phyloP scores from a whole-genome alignment of 805 yeast species.

The Cyberlindnera maritima region DNA sequence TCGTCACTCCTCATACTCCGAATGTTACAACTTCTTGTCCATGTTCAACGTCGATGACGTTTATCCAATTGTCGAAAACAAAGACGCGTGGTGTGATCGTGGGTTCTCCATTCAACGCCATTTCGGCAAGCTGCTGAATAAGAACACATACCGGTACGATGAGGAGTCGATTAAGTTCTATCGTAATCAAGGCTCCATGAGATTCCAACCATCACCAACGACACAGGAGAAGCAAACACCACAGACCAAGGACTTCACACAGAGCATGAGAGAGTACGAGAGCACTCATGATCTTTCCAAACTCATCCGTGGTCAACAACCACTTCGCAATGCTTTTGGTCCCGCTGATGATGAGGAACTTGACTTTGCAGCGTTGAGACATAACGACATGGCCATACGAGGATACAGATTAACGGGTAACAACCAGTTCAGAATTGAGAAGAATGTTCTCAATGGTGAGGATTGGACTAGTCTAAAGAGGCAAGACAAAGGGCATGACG shows the following conservation, averaged over 20 bases:
- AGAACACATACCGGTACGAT: slow-evolving; percentile 22
- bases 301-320: not conserved
- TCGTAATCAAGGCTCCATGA: slow-evolving; percentile 1
- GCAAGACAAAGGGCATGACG: not conserved
- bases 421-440: slow-evolving; percentile 1
- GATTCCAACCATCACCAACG: not conserved
- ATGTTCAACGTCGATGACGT: slow-evolving; percentile 40
- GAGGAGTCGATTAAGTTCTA: slow-evolving; percentile 1
- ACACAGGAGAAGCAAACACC: not conserved
- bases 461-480: not conserved
- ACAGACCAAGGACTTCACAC: not conserved
- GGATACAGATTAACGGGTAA: not conserved
- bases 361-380: not conserved
- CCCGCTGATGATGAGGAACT: not conserved
- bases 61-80: slow-evolving; percentile 40
- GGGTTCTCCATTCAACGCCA: slow-evolving; percentile 40
- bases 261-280: not conserved
- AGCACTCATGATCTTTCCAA: not conserved
- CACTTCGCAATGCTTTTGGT: not conserved
- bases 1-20: slow-evolving; percentile 46
- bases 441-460: not conserved
- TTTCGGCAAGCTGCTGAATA: slow-evolving; percentile 37
- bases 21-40: slow-evolving; percentile 34
- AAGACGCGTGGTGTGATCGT: slow-evolving; percentile 30
- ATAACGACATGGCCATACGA: not conserved